A percentile compares a stretch with the other conserved stretches of the same genome.
phyloP scores from a whole-genome alignment of 2,329 filamentous ascomycete species.

The Penicillium concentricum region DNA sequence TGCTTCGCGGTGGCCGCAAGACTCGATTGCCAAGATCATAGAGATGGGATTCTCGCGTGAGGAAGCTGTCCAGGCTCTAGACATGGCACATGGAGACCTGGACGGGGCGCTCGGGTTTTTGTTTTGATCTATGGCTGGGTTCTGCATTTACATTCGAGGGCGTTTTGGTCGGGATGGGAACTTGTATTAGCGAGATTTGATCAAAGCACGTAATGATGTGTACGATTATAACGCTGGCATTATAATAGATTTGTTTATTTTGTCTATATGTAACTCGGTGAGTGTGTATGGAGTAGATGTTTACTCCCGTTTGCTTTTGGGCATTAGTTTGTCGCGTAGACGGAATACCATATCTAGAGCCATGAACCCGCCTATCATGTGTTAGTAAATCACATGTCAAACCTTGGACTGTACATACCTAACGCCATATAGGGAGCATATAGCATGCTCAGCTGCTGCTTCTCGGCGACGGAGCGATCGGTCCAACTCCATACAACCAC shows the following conservation, averaged over 20 bases:
- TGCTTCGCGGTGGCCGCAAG: slow-evolving; percentile 51
- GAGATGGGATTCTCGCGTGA: slow-evolving; percentile 74
- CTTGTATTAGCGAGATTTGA: slow-evolving; percentile 20
- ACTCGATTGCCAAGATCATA: slow-evolving; percentile 72
- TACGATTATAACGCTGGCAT: slow-evolving; percentile 8
- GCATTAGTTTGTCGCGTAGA: slow-evolving; percentile 27
- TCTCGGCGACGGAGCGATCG: slow-evolving; percentile 46
- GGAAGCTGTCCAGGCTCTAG: slow-evolving; percentile 75
- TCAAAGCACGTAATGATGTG: slow-evolving; percentile 11
- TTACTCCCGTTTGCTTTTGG: slow-evolving; percentile 33
- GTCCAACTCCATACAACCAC: slow-evolving; percentile 60
- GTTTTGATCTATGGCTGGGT: slow-evolving; percentile 58
- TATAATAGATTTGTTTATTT: slow-evolving; percentile 3
- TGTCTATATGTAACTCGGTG: background rate
- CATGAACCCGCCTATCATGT: slow-evolving; percentile 35
- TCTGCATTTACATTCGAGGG: slow-evolving; percentile 15
- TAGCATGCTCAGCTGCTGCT: slow-evolving; percentile 50
- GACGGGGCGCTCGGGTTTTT: slow-evolving; percentile 84
- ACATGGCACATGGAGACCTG: slow-evolving; percentile 80
- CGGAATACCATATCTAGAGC: slow-evolving; percentile 40
- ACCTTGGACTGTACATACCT: slow-evolving; percentile 43
- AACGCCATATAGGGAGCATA: slow-evolving; percentile 59
- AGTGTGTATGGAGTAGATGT: background rate
- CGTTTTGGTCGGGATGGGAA: slow-evolving; percentile 9
- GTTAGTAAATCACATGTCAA: slow-evolving; percentile 2